Evolutionary conservation across 2,329 filamentous ascomycete genomes (phyloP).

Genomic region (Colletotrichum sp.): DNA sequence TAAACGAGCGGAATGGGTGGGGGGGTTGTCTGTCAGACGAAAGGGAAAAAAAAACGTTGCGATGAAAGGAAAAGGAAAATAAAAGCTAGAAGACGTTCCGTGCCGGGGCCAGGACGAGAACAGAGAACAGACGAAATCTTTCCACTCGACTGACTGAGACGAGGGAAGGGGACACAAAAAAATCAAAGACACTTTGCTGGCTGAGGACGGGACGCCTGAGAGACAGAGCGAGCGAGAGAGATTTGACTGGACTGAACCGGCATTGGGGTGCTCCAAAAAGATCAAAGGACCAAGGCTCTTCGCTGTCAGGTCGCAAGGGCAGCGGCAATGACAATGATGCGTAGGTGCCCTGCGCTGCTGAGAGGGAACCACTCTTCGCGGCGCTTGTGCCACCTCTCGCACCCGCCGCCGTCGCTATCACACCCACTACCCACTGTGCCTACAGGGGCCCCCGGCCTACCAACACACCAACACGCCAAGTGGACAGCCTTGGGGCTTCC

Average conservation of each 20-base stretch:
- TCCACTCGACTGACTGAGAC: background rate
- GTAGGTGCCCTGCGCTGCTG: background rate
- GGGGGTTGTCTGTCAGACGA: background rate
- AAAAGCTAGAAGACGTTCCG: background rate
- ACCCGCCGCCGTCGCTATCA: background rate
- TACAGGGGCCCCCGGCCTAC: background rate
- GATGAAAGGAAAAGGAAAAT: background rate
- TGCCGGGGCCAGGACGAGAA: background rate
- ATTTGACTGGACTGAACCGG: background rate
- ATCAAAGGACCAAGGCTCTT: slow-evolving; percentile 1
- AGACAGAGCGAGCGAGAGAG: background rate
- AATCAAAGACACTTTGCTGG: background rate
- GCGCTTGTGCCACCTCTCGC: background rate
- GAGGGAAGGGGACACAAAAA: background rate
- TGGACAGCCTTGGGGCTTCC: background rate
- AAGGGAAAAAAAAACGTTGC: background rate
- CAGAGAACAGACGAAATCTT: background rate
- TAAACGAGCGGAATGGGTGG: slow-evolving; percentile 13
- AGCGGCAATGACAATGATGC: background rate
- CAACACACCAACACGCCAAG: background rate
- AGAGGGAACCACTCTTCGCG: background rate
- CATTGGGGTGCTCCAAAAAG: background rate
- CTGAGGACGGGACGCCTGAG: background rate
- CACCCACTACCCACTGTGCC: background rate
- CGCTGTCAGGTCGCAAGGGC: background rate